These are phyloP conservation scores for Wickerhamiella galacta DNA, from an alignment of 805 yeast genomes.

Conservation along the genomic window DNA sequence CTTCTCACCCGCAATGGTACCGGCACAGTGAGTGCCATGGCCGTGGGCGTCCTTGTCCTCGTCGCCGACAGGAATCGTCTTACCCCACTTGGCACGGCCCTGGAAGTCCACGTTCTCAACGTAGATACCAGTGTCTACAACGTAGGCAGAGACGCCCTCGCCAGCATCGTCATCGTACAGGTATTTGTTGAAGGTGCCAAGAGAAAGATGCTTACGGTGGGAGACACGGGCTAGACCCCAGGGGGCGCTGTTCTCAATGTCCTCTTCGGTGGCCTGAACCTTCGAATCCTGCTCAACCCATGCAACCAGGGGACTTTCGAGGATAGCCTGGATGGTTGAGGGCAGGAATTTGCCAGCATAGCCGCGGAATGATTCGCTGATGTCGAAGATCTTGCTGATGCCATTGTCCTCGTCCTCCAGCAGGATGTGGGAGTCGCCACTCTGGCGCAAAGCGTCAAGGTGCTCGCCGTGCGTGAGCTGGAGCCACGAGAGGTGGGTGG, in stretches of 20 bases:
- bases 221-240: constrained; percentile 64
- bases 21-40: constrained; percentile 48
- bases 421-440: constrained; percentile 19
- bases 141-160: constrained; percentile 28
- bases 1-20: constrained; percentile 35
- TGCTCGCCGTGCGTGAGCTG: constrained; percentile 21
- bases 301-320: constrained; percentile 36
- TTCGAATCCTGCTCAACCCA: constrained; percentile 47
- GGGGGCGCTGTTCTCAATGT: constrained; percentile 47
- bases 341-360: constrained; percentile 75
- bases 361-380: constrained; percentile 40
- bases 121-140: constrained; percentile 43
- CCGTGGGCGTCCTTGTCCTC: constrained; percentile 37
- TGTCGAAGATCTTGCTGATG: constrained; percentile 27
- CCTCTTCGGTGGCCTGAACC: constrained; percentile 32
- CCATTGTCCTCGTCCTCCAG: constrained; percentile 12
- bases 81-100: constrained; percentile 41
- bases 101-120: constrained; percentile 34
- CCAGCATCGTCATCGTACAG: constrained; percentile 38
- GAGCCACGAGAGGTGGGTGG: constrained; percentile 55
- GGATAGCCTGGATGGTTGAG: constrained; percentile 54
- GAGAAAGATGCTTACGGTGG: constrained; percentile 44
- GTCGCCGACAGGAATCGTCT: constrained; percentile 30
- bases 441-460: constrained; percentile 24
- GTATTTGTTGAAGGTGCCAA: constrained; percentile 43